Evolutionary conservation across 306 rosid species (phyloP).

Genomic region (Ormosia semicastrata): DNA sequence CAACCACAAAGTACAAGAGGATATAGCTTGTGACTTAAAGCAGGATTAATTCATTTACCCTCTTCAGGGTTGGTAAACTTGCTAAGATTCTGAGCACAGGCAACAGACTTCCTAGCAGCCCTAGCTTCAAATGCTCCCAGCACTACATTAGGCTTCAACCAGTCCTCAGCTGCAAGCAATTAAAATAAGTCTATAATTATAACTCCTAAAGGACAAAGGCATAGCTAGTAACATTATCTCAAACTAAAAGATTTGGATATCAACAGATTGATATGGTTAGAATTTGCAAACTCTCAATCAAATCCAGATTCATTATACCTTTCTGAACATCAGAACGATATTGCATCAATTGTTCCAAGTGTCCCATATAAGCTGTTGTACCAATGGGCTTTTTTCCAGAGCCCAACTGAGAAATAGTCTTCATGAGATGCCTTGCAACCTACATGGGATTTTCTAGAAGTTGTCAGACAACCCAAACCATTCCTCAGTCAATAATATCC

Average conservation of each 20-base stretch:
- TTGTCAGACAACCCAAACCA: conserved; percentile 19
- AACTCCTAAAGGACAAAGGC: conserved; percentile 11
- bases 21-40: conserved; percentile 16
- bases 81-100: conserved; percentile 73
- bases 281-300: conserved; percentile 7
- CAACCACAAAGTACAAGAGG: not conserved
- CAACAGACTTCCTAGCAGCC: conserved; percentile 68
- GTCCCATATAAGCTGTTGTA: conserved; percentile 83
- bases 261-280: conserved; percentile 13
- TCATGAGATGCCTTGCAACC: conserved; percentile 95
- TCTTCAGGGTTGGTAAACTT: conserved; percentile 77
- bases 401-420: conserved; percentile 78
- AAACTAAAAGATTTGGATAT: not conserved
- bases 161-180: conserved; percentile 77
- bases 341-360: conserved; percentile 64
- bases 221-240: conserved; percentile 4
- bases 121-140: conserved; percentile 87
- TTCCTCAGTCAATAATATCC: not conserved
- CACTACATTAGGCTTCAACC: conserved; percentile 74
- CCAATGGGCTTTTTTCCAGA: conserved; percentile 86
- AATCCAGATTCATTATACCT: conserved; percentile 46
- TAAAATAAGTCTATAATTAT: not conserved
- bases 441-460: conserved; percentile 27
- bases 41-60: conserved; percentile 46
- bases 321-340: conserved; percentile 53